Base-by-base conservation (phyloP, 169 alveolate genomes). In the Plasmodium malariae region DNA sequence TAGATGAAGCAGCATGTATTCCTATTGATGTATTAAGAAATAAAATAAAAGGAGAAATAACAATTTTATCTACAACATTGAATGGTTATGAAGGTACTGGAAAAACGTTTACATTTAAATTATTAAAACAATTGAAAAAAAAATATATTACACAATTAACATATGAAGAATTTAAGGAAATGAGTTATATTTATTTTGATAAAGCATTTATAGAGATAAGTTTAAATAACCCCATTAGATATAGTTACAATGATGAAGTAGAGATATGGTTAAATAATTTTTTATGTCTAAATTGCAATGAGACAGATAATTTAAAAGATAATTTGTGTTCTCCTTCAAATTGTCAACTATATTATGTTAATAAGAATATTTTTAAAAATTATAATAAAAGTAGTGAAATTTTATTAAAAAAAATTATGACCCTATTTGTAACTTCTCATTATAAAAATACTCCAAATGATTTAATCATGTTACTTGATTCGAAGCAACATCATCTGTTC, bases 1-100 rank as follows among this genome's bases (percentile, higher is more conserved):
- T 99, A 73, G 99, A 99, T 89, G 99, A 99, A 94, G 99, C 99
- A 0, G 99, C 99, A n/a, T 99, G 99, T 55, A 99, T 99, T 24
- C 99, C 99, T 36, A 93, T 98, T 21, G 99, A 99, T 45, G 89
- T 97, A n/a, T 99, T 99, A 17, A 98, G 97, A 92, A 74, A 95
- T 65, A 97, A 97, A 72, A 87, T 96, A 51, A 98, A 99, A 24
- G 98, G 98, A 54, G 98, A 98, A 88, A 89, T 98, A 63, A 97
- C 98, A 19, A 97, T 99, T 54, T 89, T 99, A 86, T 98, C 99
- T 0, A 97, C 99, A 40, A 99, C 99, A 0, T 96, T 98, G 21
- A 98, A 99, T 80, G 99, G 99, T 19, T 98, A 99, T 95, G 99
- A 98, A 95, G 99, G 97, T 0, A 99, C 99, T 3, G 99, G 99